These are phyloP conservation scores for Aspergillus sp. DNA, from an alignment of 2,329 filamentous ascomycete species.

Conservation along the genomic window DNA sequence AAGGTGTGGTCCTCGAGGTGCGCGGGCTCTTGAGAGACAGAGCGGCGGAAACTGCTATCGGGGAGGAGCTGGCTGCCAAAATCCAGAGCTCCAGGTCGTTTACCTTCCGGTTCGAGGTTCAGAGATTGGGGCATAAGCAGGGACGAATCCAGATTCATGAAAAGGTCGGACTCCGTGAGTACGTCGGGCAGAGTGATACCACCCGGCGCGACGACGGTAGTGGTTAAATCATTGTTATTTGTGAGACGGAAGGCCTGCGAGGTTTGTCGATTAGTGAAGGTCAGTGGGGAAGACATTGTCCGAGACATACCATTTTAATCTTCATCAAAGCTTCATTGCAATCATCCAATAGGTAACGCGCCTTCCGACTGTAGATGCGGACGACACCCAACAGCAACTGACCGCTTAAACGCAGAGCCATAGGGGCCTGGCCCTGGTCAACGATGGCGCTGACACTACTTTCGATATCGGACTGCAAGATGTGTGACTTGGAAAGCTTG, in stretches of 20 bases:
- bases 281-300: background rate
- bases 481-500: conserved; percentile 96
- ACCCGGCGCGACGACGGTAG: conserved; percentile 75
- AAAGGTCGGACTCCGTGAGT: conserved; percentile 88
- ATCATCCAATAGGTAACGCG: conserved; percentile 91
- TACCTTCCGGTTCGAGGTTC: conserved; percentile 35
- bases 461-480: conserved; percentile 89
- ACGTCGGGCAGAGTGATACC: conserved; percentile 86
- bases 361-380: conserved; percentile 95
- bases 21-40: conserved; percentile 50
- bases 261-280: conserved; percentile 30
- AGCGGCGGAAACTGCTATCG: conserved; percentile 54
- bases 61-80: conserved; percentile 79
- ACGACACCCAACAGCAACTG: conserved; percentile 94
- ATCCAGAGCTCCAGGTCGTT: conserved; percentile 44
- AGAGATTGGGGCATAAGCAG: conserved; percentile 77
- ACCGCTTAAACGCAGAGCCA: conserved; percentile 89
- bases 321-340: conserved; percentile 97
- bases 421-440: conserved; percentile 85
- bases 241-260: conserved; percentile 84
- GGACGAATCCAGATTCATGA: conserved; percentile 78
- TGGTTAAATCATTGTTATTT: conserved; percentile 93
- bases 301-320: conserved; percentile 82
- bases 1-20: conserved; percentile 67
- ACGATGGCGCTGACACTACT: conserved; percentile 96